These are phyloP conservation scores for Hawksworthiomyces lignivorus DNA, from an alignment of 2,329 filamentous ascomycete genomes.

Conservation along the genomic window DNA sequence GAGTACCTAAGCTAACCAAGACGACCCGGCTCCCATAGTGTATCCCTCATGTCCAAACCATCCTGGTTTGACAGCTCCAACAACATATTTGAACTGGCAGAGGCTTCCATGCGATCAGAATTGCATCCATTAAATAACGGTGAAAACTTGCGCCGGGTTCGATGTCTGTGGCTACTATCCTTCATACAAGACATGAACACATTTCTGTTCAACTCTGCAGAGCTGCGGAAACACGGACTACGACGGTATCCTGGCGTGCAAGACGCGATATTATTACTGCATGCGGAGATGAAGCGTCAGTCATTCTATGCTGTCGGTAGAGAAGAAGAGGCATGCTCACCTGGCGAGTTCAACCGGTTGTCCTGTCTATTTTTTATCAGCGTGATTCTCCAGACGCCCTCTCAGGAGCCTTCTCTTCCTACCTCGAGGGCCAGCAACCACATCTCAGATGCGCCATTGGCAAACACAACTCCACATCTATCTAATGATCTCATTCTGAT, in stretches of 20 bases:
- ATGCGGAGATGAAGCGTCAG: not conserved
- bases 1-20: too few species aligned
- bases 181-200: slow-evolving; percentile 11
- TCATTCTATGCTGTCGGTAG: not conserved
- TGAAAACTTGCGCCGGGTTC: slow-evolving; percentile 1
- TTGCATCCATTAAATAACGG: not conserved
- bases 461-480: too few species aligned
- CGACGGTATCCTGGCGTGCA: not conserved
- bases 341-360: not conserved
- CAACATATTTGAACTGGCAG: slow-evolving; percentile 7
- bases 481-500: not conserved
- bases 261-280: not conserved
- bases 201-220: slow-evolving; percentile 1
- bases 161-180: slow-evolving; percentile 9
- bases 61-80: slow-evolving; percentile 9
- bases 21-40: slow-evolving; percentile 1
- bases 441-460: not conserved
- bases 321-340: slow-evolving; percentile 1
- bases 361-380: slow-evolving; percentile 3
- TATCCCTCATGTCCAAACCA: slow-evolving; percentile 7
- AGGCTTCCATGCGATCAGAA: not conserved
- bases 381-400: not conserved
- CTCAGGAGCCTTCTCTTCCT: not conserved
- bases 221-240: not conserved
- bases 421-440: too few species aligned